These are phyloP conservation scores for Exobasidium rhododendri DNA, from an alignment of 1,284 basidiomycete genomes.

Conservation along the genomic window DNA sequence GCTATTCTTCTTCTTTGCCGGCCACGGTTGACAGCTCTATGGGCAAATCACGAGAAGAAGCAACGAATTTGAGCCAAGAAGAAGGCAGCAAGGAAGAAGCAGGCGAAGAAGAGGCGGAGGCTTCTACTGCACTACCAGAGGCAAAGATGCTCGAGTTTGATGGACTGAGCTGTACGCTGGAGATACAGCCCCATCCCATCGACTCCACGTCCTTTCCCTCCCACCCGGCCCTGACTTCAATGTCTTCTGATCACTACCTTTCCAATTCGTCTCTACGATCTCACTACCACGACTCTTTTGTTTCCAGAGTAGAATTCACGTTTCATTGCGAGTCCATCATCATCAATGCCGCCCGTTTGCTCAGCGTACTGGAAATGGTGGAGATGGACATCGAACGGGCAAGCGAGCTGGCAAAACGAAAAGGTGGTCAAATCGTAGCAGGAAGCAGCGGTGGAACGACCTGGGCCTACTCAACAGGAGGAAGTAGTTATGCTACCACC, in stretches of 20 bases:
- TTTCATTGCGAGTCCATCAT: constrained; percentile 31
- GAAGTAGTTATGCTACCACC: not conserved
- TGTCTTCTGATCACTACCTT: constrained; percentile 32
- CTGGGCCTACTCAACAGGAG: constrained; percentile 9
- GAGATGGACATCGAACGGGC: constrained; percentile 25
- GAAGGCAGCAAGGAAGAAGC: too few relatives aligned
- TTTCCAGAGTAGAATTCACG: constrained; percentile 26
- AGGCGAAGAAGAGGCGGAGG: not conserved
- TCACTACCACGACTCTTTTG: constrained; percentile 19
- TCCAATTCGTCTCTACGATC: constrained; percentile 24
- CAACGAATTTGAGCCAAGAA: not conserved
- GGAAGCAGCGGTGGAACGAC: constrained; percentile 4
- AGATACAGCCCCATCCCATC: constrained; percentile 35
- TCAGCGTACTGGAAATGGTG: constrained; percentile 27
- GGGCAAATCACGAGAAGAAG: not conserved
- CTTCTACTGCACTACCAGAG: constrained; percentile 18
- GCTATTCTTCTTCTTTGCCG: not conserved
- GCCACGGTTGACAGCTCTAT: not conserved
- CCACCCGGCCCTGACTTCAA: constrained; percentile 27
- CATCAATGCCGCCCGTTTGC: constrained; percentile 30
- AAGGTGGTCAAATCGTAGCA: not conserved
- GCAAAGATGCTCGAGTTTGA: constrained; percentile 30
- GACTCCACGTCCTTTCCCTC: constrained; percentile 9
- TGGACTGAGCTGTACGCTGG: constrained; percentile 26
- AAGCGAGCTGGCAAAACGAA: not conserved